Evolutionary conservation across 139 green algal species (phyloP).

Genomic region (Deuterostichococcus epilithicus): DNA sequence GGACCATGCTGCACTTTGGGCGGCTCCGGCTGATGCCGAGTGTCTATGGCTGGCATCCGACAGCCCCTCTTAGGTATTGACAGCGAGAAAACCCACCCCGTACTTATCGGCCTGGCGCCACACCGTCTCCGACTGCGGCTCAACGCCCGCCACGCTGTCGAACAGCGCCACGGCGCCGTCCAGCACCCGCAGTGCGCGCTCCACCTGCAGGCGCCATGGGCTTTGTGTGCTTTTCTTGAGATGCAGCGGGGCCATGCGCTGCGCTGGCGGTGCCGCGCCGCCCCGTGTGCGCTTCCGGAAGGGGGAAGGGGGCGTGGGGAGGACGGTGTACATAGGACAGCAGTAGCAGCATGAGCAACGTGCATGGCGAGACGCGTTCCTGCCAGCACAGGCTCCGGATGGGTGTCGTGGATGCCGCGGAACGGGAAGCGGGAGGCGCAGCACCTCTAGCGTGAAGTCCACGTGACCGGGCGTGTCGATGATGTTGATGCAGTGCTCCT

Average conservation of each 20-base stretch:
- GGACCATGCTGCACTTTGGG: no score
- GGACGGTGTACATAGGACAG: no score
- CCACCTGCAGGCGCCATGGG: constrained; percentile 60
- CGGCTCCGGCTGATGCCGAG: no score
- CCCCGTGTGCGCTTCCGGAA: no score
- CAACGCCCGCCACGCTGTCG: constrained; percentile 94
- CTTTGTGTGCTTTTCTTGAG: not conserved
- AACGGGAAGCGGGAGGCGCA: not conserved
- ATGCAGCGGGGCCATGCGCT: no score
- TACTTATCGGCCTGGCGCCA: constrained; percentile 99
- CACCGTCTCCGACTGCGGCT: constrained; percentile 97
- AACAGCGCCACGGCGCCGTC: constrained; percentile 96
- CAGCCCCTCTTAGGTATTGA: not conserved
- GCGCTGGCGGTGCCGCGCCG: no score
- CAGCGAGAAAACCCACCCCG: constrained; percentile 30
- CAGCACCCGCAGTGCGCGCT: constrained; percentile 97
- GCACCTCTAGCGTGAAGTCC: constrained; percentile 93
- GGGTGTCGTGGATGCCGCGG: not conserved
- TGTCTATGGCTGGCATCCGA: not conserved
- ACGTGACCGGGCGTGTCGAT: constrained; percentile 99
- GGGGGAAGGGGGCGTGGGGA: no score
- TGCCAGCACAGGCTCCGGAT: no score
- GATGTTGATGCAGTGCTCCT: constrained; percentile 98
- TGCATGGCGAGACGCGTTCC: no score
- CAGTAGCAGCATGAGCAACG: no score